These are phyloP conservation scores for Dichotomocladium elegans DNA, from an alignment of 371 early-diverging fungal genomes.

Conservation along the genomic window DNA sequence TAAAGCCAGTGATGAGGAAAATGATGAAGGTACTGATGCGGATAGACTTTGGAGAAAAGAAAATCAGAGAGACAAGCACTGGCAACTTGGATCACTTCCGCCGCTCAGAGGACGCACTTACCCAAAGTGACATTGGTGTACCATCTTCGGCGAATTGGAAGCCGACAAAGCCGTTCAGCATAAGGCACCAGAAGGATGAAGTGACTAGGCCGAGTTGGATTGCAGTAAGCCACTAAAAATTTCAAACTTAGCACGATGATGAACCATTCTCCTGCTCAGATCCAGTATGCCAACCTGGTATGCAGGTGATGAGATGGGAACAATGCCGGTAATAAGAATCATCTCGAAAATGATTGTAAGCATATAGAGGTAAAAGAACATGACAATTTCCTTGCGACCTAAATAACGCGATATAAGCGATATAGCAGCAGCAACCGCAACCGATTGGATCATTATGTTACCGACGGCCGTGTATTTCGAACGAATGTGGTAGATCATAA, in stretches of 20 bases:
- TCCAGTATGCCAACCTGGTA: constrained; percentile 59
- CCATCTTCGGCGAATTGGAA: constrained; percentile 98
- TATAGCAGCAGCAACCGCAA: background rate
- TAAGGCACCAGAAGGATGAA: constrained; percentile 86
- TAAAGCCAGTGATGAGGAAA: constrained; percentile 70
- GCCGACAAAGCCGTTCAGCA: constrained; percentile 93
- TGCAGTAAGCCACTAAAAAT: constrained; percentile 78
- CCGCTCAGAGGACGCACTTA: constrained; percentile 19
- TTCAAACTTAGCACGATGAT: background rate
- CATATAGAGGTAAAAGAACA: constrained; percentile 88
- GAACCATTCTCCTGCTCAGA: background rate
- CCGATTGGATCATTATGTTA: no score
- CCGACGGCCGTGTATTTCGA: constrained; percentile 93
- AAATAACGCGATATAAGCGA: background rate
- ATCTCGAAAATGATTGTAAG: constrained; percentile 72
- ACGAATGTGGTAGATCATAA: constrained; percentile 90
- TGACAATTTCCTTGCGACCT: constrained; percentile 90
- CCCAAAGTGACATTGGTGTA: constrained; percentile 86
- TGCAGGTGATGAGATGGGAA: constrained; percentile 65
- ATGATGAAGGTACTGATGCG: constrained; percentile 79
- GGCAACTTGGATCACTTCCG: background rate
- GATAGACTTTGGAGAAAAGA: constrained; percentile 58
- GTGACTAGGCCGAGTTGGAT: constrained; percentile 78
- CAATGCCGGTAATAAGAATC: constrained; percentile 75
- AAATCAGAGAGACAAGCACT: background rate